Evolutionary conservation across 371 early-diverging fungal genomes (phyloP).

Genomic region (Coemansia sp.): DNA sequence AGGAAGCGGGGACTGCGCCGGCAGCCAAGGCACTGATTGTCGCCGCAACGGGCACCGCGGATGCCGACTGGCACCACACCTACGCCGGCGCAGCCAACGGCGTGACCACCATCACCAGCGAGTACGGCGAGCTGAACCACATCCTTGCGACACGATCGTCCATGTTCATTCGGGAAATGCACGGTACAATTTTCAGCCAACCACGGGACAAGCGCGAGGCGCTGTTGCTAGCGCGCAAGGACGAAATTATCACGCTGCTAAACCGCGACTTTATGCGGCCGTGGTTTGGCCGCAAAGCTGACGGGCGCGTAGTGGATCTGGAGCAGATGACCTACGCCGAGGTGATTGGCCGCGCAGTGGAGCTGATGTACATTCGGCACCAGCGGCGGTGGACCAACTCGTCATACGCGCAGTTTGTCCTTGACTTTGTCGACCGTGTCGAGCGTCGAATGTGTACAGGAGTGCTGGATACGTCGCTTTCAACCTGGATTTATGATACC

Average conservation of each 20-base stretch:
- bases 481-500: background rate
- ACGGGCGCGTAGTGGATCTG: conserved; percentile 71
- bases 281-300: conserved; percentile 88
- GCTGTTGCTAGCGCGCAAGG: conserved; percentile 79
- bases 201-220: conserved; percentile 74
- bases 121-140: conserved; percentile 95
- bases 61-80: conserved; percentile 87
- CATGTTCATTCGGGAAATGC: conserved; percentile 83
- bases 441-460: conserved; percentile 76
- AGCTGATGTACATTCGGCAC: conserved; percentile 76
- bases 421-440: conserved; percentile 83
- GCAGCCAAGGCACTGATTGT: conserved; percentile 85
- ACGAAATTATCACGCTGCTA: conserved; percentile 82
- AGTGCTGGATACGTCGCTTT: background rate
- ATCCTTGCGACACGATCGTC: conserved; percentile 88
- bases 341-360: conserved; percentile 79
- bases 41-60: conserved; percentile 81
- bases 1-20: conserved; percentile 79
- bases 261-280: conserved; percentile 78
- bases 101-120: conserved; percentile 85
- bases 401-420: conserved; percentile 72
- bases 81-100: conserved; percentile 81
- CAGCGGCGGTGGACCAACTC: conserved; percentile 82
- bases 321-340: conserved; percentile 93
- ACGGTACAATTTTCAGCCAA: conserved; percentile 51